phyloP scores from a whole-genome alignment of 176 grass and related monocot species.

The Sorghum bicolor region DNA sequence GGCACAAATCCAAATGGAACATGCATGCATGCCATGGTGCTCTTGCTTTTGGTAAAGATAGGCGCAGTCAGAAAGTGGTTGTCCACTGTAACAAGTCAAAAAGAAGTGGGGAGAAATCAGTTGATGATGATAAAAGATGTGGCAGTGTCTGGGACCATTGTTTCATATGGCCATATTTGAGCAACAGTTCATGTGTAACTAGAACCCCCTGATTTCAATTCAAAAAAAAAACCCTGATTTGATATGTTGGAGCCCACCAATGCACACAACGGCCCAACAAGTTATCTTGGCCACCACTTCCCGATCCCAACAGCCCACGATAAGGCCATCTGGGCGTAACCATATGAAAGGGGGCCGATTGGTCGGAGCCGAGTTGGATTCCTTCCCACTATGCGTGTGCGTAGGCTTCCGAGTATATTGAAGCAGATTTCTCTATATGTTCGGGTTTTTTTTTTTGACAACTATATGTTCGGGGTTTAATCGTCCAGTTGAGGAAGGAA shows the following conservation, averaged over 20 bases:
- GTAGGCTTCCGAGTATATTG: too few relatives aligned
- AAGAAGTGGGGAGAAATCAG: background rate
- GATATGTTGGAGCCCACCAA: background rate
- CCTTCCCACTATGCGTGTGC: too few relatives aligned
- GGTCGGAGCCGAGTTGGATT: too few relatives aligned
- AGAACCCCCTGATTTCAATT: background rate
- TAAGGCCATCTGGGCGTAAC: too few relatives aligned
- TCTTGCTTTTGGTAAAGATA: conserved; percentile 42
- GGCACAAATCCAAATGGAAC: conserved; percentile 14
- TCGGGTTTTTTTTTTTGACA: too few relatives aligned
- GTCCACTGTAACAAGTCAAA: conserved; percentile 41
- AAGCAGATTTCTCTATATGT: too few relatives aligned
- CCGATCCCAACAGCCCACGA: background rate
- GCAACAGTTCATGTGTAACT: background rate
- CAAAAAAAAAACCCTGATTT: too few relatives aligned
- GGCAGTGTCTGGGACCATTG: background rate
- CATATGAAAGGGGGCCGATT: too few relatives aligned
- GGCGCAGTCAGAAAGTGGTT: conserved; percentile 32
- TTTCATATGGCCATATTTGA: background rate
- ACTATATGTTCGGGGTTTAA: too few relatives aligned
- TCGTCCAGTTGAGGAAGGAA: too few relatives aligned
- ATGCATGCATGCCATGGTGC: conserved; percentile 10
- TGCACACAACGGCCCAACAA: background rate
- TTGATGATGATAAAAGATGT: background rate
- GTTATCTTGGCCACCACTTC: background rate